phyloP scores from a whole-genome alignment of 78 protist species.

The Guillardia theta region DNA sequence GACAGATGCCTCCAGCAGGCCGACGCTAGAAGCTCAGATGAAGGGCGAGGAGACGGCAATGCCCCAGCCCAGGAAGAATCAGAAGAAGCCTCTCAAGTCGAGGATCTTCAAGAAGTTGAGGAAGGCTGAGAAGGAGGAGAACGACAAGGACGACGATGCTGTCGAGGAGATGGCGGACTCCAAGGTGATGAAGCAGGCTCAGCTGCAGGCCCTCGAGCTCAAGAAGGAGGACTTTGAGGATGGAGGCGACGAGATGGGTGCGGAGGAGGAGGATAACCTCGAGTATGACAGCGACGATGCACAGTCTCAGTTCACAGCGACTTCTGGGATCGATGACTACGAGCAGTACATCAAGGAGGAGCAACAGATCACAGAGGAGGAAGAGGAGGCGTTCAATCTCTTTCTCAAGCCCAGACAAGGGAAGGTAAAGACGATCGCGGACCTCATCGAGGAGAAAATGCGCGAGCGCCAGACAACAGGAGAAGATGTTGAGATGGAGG shows the following conservation, averaged over 20 bases:
- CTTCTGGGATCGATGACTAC: neutral
- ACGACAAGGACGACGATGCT: neutral
- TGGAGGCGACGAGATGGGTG: neutral
- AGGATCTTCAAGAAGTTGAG: neutral
- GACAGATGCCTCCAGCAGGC: neutral
- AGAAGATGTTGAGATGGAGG: too few species aligned
- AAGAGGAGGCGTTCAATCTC: neutral
- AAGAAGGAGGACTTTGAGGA: neutral
- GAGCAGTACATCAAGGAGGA: slow-evolving; percentile 3
- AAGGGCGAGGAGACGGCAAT: neutral
- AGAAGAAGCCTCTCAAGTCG: neutral
- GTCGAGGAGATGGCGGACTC: neutral
- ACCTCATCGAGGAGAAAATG: neutral
- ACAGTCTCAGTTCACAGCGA: neutral
- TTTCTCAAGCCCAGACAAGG: neutral
- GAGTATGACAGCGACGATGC: slow-evolving; percentile 1
- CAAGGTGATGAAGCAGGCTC: neutral
- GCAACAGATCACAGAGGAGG: neutral
- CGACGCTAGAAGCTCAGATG: neutral
- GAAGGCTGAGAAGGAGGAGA: neutral
- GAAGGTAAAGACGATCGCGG: neutral
- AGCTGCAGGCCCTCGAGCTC: neutral
- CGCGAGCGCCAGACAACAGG: neutral
- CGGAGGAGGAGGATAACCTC: neutral
- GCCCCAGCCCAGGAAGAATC: neutral